These are phyloP conservation scores for Backusella mclennaniae DNA, from an alignment of 192 early-diverging fungal species.

Conservation along the genomic window DNA sequence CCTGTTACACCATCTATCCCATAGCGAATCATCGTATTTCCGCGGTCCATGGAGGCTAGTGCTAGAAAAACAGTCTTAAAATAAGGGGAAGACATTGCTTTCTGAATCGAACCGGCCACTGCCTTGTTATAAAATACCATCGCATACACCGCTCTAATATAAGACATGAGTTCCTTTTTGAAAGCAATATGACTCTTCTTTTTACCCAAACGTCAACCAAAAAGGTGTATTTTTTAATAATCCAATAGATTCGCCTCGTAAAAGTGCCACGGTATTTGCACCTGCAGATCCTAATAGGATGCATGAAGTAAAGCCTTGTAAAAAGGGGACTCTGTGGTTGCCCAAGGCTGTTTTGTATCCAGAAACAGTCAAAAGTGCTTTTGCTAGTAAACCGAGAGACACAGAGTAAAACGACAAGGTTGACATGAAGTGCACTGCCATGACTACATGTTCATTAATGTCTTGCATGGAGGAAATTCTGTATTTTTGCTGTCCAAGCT, in stretches of 20 bases:
- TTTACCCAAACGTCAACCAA: background rate
- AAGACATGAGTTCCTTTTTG: background rate
- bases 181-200: background rate
- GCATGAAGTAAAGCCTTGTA: background rate
- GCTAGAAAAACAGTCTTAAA: background rate
- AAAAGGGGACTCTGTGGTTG: background rate
- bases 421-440: background rate
- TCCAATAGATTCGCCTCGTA: background rate
- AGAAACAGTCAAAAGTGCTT: background rate
- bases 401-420: background rate
- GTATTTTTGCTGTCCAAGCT: background rate
- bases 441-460: background rate
- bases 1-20: background rate
- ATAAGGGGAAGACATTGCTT: background rate
- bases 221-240: background rate
- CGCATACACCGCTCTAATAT: background rate
- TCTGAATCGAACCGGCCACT: background rate
- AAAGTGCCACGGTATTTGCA: background rate
- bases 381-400: background rate
- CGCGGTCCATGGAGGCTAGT: background rate
- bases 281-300: background rate
- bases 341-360: background rate
- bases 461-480: background rate
- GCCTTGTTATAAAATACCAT: background rate
- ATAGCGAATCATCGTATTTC: background rate